These are phyloP conservation scores for Salvia hispanica DNA, from an alignment of 257 asterid genomes.

Conservation along the genomic window DNA sequence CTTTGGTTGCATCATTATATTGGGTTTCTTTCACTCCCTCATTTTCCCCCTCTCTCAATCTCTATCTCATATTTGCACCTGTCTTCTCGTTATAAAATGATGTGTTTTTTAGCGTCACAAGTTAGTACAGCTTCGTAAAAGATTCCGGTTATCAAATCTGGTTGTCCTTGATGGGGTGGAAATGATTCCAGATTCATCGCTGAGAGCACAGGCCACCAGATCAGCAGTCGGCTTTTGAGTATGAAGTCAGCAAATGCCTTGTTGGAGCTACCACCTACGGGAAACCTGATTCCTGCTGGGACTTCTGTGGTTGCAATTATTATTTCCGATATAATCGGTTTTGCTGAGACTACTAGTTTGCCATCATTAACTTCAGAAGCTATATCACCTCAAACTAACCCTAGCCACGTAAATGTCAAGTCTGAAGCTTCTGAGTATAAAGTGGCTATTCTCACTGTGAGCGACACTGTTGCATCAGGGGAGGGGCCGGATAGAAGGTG, in stretches of 20 bases:
- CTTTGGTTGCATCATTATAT: conserved; percentile 22
- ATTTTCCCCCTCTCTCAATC: background rate
- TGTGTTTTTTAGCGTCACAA: conserved; percentile 2
- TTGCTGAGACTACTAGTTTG: conserved; percentile 37
- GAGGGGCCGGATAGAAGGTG: conserved; percentile 87
- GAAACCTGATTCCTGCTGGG: conserved; percentile 67
- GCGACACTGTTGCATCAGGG: conserved; percentile 89
- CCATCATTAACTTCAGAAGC: conserved; percentile 36
- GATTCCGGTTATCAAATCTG: conserved; percentile 23
- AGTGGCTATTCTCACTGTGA: conserved; percentile 90
- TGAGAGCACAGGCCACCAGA: conserved; percentile 92
- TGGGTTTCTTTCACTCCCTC: background rate
- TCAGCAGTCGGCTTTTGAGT: conserved; percentile 87
- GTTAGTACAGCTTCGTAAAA: conserved; percentile 15
- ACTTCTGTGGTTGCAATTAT: conserved; percentile 60
- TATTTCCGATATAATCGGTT: conserved; percentile 64
- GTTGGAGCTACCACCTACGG: conserved; percentile 73
- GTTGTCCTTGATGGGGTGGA: conserved; percentile 24
- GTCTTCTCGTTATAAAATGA: conserved; percentile 2
- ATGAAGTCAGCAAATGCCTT: conserved; percentile 96
- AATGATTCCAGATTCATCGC: conserved; percentile 67
- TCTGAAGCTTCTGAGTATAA: conserved; percentile 44
- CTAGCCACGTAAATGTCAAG: conserved; percentile 32
- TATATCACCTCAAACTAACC: conserved; percentile 33
- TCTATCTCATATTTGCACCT: background rate